Percentiles rank a stretch among this genome's conserved stretches.
Conservation (phyloP, 164 flowering plant genomes). For the Saururus chinensis region DNA sequence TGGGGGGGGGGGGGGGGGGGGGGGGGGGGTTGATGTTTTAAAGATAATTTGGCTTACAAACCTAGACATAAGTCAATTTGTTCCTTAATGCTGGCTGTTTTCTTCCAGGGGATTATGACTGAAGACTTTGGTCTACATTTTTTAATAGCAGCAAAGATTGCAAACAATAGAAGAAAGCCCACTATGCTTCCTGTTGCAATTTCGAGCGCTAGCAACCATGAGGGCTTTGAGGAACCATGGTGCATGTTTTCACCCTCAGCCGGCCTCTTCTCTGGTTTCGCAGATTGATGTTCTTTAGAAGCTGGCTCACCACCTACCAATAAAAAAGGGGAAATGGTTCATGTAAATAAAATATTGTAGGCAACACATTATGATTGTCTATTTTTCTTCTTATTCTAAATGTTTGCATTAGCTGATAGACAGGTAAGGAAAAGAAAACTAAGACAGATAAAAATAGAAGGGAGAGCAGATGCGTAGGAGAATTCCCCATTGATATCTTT, state of each 20-base stretch:
- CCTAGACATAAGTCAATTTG: slow-evolving; percentile 45
- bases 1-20: no score
- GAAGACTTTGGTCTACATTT: slow-evolving; percentile 51
- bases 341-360: no score
- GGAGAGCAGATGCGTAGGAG: no score
- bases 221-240: slow-evolving; percentile 41
- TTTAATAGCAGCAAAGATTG: slow-evolving; percentile 36
- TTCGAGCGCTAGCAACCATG: slow-evolving; percentile 76
- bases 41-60: slow-evolving; percentile 6
- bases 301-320: slow-evolving; percentile 28
- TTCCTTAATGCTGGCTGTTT: slow-evolving; percentile 51
- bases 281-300: slow-evolving; percentile 23
- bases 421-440: no score
- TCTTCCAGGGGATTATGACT: slow-evolving; percentile 73
- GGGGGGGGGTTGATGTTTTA: neutral
- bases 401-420: no score
- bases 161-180: slow-evolving; percentile 42
- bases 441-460: no score
- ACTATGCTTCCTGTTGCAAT: slow-evolving; percentile 63
- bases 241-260: slow-evolving; percentile 25
- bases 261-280: slow-evolving; percentile 25
- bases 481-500: no score
- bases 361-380: no score
- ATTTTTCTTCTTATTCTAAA: no score
- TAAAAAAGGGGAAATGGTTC: neutral